phyloP scores from a whole-genome alignment of 495 filamentous ascomycete species.

The Hypoxylon fragiforme region DNA sequence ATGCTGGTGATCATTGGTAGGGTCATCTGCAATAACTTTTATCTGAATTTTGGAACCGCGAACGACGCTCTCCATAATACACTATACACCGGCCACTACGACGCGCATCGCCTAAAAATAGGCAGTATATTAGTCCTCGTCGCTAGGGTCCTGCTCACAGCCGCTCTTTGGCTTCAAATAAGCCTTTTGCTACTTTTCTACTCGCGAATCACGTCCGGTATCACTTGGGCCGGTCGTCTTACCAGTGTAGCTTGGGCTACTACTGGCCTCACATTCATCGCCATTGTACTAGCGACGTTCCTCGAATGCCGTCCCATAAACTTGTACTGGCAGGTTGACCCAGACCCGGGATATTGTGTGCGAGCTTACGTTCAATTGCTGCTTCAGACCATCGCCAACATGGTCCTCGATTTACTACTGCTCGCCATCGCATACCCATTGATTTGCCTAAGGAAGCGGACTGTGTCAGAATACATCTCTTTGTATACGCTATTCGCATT shows the following conservation, averaged over 20 bases:
- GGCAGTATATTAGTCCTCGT: constrained; percentile 33
- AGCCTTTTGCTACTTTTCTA: constrained; percentile 48
- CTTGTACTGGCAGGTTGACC: constrained; percentile 49
- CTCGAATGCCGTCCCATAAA: constrained; percentile 50
- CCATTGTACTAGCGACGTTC: constrained; percentile 45
- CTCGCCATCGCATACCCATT: constrained; percentile 48
- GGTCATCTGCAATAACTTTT: constrained; percentile 22
- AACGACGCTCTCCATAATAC: constrained; percentile 26
- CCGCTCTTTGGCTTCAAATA: constrained; percentile 48
- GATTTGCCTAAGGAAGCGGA: constrained; percentile 40
- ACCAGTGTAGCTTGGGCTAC: constrained; percentile 39
- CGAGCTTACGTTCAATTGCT: constrained; percentile 46
- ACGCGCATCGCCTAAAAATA: constrained; percentile 11
- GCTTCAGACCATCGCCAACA: constrained; percentile 45
- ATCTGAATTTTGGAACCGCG: constrained; percentile 27
- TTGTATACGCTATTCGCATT: constrained; percentile 44
- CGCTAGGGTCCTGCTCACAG: constrained; percentile 26
- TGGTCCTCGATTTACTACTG: constrained; percentile 49
- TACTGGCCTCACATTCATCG: constrained; percentile 42
- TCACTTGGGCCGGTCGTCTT: constrained; percentile 40
- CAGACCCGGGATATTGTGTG: constrained; percentile 47
- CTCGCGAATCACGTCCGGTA: constrained; percentile 41
- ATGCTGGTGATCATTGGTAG: constrained; percentile 26
- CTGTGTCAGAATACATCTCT: constrained; percentile 39
- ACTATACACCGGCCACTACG: constrained; percentile 1